These are phyloP conservation scores for Melastoma candidum DNA, from an alignment of 441 rosid species.

Conservation along the genomic window DNA sequence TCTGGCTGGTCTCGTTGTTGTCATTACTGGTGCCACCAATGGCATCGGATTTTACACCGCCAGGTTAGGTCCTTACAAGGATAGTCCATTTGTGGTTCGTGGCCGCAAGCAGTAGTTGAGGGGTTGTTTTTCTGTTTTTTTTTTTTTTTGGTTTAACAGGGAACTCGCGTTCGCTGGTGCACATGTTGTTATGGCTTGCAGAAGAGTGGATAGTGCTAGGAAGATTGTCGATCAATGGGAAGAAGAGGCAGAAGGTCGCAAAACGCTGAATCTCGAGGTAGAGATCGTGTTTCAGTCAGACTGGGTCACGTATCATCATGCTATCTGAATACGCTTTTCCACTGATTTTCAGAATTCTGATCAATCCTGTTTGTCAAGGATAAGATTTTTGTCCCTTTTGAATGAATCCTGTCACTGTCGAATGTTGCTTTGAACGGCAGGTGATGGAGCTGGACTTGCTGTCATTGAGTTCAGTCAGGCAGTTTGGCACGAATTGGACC, in stretches of 20 bases:
- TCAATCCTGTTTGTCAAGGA: background rate
- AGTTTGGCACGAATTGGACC: background rate
- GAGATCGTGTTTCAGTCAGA: no score
- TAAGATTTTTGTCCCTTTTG: background rate
- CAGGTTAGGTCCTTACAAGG: constrained; percentile 1
- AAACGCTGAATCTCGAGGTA: constrained; percentile 8
- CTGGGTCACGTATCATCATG: no score
- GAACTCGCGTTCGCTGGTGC: constrained; percentile 6
- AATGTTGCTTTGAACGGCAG: constrained; percentile 1
- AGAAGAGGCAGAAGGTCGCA: constrained; percentile 1
- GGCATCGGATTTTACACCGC: constrained; percentile 8
- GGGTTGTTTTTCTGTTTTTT: background rate
- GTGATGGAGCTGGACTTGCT: constrained; percentile 7
- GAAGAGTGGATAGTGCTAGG: constrained; percentile 1
- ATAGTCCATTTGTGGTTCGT: background rate
- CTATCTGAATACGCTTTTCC: no score
- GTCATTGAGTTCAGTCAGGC: constrained; percentile 6
- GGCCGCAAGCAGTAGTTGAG: background rate
- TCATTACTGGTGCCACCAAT: constrained; percentile 6
- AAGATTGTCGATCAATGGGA: constrained; percentile 1
- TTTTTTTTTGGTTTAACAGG: background rate
- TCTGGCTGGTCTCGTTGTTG: background rate
- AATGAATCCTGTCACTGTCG: background rate
- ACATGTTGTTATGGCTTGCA: constrained; percentile 6
- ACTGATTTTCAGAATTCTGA: no score